Evolutionary conservation across 192 early-diverging fungal genomes (phyloP), one percentile per base, ranked within the genome.

Genomic region (Ambispora gerdemannii): DNA sequence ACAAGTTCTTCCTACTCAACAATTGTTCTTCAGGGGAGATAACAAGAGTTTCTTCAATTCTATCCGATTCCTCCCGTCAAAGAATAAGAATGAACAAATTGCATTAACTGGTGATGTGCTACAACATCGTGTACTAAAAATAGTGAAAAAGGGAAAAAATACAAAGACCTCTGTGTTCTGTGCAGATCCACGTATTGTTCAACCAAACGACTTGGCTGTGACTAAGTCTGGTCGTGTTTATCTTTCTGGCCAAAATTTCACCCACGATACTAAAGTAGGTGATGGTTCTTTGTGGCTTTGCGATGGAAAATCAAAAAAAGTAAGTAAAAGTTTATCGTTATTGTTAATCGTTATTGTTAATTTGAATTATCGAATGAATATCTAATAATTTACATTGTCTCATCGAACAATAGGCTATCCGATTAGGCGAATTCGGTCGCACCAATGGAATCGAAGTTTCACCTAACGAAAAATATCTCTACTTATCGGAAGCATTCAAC

Each of bases 391-490:
- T 43, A 10, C 38, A 10, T 43, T 15, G 6, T 60, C 31, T 30
- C 7, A 24, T 30, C 35, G 43, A 4, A 0, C 83, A 82, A 50
- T 70, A n/a, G 25, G 78, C 84, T 10, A 73, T 0, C 1, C 71
- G 50, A 63, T 71, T 86, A 3, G 74, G 69, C 2, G 6, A 22
- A 10, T 78, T 83, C 53, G 62, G 75, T 22, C 81, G 84, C 55
- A 86, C 84, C 4, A 86, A 86, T 56, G 84, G 84, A 10, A 82
- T 86, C 36, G 84, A 86, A 53, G 72, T 86, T 35, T 80, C 77
- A 63, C 81, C 83, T 3, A 79, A 84, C 51, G 82, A 83, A 47
- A 78, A 75, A 56, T 77, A 70, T 11, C 80, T 86, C 27, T 86
- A 86, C 35, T 52, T 86, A 17, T 86, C 84, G 2, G 84, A 85